Percentiles rank a stretch among this genome's conserved stretches.
These are phyloP conservation scores for Pythium sukuiense DNA, from an alignment of 352 stramenopile species.

Conservation along the genomic window DNA sequence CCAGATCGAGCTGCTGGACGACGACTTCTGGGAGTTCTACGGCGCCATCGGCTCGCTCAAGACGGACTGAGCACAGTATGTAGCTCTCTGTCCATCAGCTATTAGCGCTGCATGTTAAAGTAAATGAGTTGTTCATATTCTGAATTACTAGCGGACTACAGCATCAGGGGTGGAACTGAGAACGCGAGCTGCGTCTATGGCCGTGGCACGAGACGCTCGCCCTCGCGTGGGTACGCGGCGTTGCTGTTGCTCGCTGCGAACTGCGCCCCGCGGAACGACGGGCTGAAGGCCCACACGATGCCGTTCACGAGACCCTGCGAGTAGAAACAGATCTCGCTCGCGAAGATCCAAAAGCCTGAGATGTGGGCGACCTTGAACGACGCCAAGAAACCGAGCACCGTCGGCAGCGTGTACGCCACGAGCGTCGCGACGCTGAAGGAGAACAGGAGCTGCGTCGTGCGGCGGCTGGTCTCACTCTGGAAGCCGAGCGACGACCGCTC, in stretches of 20 bases:
- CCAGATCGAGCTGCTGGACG: conserved; percentile 63
- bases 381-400: conserved; percentile 24
- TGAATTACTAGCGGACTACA: background rate
- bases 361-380: conserved; percentile 18
- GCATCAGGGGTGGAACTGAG: background rate
- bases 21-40: conserved; percentile 87
- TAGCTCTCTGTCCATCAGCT: too few relatives aligned
- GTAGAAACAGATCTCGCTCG: conserved; percentile 41
- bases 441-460: conserved; percentile 18
- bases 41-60: conserved; percentile 64
- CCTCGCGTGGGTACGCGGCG: conserved; percentile 15
- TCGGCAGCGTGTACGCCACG: conserved; percentile 22
- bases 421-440: conserved; percentile 14
- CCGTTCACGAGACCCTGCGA: conserved; percentile 34
- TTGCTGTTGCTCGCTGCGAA: conserved; percentile 11
- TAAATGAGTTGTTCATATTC: background rate
- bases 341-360: conserved; percentile 29
- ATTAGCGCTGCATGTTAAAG: too few relatives aligned
- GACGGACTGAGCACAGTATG: conserved; percentile 23
- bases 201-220: conserved; percentile 21
- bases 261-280: conserved; percentile 22
- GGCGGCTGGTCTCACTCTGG: conserved; percentile 32
- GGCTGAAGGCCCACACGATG: conserved; percentile 37
- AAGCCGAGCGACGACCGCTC: conserved; percentile 28
- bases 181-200: conserved; percentile 5